Conservation (phyloP, 2,329 filamentous ascomycete genomes). For the Thielaviopsis euricoi region DNA sequence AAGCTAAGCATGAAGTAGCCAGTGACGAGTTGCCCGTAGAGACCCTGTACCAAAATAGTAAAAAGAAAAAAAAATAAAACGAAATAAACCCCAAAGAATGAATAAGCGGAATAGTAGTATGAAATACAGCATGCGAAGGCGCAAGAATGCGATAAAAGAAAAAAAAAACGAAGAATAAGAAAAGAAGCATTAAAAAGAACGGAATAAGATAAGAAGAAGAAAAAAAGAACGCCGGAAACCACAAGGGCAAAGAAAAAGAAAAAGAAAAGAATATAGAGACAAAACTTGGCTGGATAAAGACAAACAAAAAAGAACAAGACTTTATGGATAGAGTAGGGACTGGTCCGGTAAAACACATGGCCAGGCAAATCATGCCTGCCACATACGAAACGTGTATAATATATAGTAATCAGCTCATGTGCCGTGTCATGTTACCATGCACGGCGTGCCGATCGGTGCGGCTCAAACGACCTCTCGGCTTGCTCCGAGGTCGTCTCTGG, state of each 20-base stretch:
- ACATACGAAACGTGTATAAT: too few species aligned
- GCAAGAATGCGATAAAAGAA: background rate
- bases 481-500: too few species aligned
- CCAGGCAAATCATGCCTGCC: too few species aligned
- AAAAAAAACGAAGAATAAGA: background rate
- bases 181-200: background rate
- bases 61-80: background rate
- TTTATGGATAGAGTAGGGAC: too few species aligned
- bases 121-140: background rate
- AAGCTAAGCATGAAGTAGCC: background rate
- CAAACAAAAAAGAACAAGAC: background rate
- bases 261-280: background rate
- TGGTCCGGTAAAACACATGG: too few species aligned
- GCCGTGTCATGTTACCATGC: background rate
- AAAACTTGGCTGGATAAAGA: background rate
- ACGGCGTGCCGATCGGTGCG: too few species aligned
- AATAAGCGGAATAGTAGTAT: background rate
- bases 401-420: background rate
- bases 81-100: background rate
- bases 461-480: too few species aligned
- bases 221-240: background rate
- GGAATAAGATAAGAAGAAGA: background rate
- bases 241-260: background rate
- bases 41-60: background rate
- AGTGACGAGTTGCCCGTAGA: background rate